Conservation (phyloP, 2,329 filamentous ascomycete species). For the Monosporascus sp. region DNA sequence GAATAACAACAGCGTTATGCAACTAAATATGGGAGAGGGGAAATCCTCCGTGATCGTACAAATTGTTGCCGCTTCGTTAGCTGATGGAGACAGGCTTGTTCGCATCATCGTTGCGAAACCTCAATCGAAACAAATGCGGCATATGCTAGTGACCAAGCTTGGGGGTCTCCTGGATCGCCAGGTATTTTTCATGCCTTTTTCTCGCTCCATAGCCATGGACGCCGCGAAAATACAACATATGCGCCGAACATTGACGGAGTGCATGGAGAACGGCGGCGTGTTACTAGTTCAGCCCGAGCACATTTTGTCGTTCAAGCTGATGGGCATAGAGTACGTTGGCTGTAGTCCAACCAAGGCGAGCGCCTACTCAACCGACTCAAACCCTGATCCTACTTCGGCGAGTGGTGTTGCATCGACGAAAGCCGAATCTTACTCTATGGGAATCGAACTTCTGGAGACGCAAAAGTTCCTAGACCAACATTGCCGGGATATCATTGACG, state of each 20-base stretch:
- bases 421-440: background rate
- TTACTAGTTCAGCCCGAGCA: slow-evolving; percentile 60
- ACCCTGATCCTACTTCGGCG: slow-evolving; percentile 24
- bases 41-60: slow-evolving; percentile 67
- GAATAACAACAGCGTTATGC: slow-evolving; percentile 48
- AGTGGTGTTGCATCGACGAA: slow-evolving; percentile 17
- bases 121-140: slow-evolving; percentile 54
- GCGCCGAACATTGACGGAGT: slow-evolving; percentile 35
- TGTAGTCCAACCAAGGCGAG: background rate
- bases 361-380: background rate
- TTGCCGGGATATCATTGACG: slow-evolving; percentile 56
- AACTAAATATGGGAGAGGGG: slow-evolving; percentile 68
- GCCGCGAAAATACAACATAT: slow-evolving; percentile 30
- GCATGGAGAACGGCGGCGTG: slow-evolving; percentile 45
- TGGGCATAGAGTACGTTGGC: slow-evolving; percentile 44
- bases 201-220: slow-evolving; percentile 38
- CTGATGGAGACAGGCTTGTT: slow-evolving; percentile 44
- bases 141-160: slow-evolving; percentile 49
- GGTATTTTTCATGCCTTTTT: slow-evolving; percentile 55
- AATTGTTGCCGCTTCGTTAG: slow-evolving; percentile 50
- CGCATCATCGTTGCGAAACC: slow-evolving; percentile 58
- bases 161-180: slow-evolving; percentile 50
- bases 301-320: slow-evolving; percentile 57
- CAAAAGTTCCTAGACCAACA: slow-evolving; percentile 39
- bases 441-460: slow-evolving; percentile 28